phyloP scores from a whole-genome alignment of 306 rosid species.

The Ormosia emarginata region DNA sequence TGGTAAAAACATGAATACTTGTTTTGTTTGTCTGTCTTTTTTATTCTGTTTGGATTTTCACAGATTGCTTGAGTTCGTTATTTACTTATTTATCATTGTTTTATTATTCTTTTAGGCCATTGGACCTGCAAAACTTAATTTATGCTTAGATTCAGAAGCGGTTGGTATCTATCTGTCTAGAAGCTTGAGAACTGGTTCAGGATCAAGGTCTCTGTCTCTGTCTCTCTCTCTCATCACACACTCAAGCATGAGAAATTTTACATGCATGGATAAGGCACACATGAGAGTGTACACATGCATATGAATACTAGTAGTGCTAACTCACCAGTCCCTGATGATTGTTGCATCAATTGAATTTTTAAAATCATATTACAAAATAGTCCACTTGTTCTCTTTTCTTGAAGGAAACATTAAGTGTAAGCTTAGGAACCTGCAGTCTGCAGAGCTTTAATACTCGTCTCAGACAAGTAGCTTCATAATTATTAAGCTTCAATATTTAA shows the following conservation, averaged over 20 bases:
- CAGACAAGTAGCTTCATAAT: not conserved
- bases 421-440: not conserved
- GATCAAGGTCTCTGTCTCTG: slow-evolving; percentile 47
- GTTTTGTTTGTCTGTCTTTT: not conserved
- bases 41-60: not conserved
- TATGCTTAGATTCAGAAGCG: slow-evolving; percentile 44
- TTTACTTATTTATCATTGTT: slow-evolving; percentile 12
- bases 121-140: slow-evolving; percentile 40
- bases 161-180: slow-evolving; percentile 38
- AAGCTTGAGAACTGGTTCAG: slow-evolving; percentile 42
- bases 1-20: slow-evolving; percentile 12
- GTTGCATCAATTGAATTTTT: not conserved
- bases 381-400: not conserved
- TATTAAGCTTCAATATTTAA: not conserved
- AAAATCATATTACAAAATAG: not conserved
- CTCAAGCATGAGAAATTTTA: not conserved
- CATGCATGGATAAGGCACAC: not conserved
- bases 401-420: not conserved
- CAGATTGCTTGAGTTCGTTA: not conserved
- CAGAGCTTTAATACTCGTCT: not conserved
- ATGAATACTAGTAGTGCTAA: not conserved
- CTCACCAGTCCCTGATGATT: not conserved
- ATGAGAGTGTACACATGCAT: not conserved
- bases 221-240: slow-evolving; percentile 4
- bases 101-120: slow-evolving; percentile 46